These are phyloP conservation scores for Amylostereum areolatum DNA, from an alignment of 1,284 basidiomycete genomes.

Conservation along the genomic window DNA sequence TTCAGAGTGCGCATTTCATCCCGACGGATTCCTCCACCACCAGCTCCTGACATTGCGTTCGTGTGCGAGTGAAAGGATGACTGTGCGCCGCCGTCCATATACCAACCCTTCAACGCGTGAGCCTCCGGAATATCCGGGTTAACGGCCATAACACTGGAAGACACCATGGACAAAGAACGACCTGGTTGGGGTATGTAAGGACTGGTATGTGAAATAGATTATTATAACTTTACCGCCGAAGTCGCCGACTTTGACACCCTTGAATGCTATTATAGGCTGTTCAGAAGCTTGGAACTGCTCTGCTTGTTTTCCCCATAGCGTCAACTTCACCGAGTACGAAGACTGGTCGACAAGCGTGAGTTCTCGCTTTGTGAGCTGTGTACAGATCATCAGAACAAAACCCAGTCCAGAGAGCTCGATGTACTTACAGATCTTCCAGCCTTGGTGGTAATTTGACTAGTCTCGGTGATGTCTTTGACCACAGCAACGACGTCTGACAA, in stretches of 20 bases:
- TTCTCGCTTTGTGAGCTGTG: slow-evolving; percentile 81
- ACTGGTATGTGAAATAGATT: background rate
- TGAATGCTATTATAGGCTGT: slow-evolving; percentile 84
- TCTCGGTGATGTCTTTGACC: slow-evolving; percentile 72
- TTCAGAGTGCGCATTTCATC: slow-evolving; percentile 70
- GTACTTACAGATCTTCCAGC: slow-evolving; percentile 58
- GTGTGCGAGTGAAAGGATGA: slow-evolving; percentile 70
- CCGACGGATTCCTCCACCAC: slow-evolving; percentile 48
- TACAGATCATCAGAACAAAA: background rate
- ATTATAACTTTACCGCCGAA: slow-evolving; percentile 64
- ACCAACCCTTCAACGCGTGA: slow-evolving; percentile 90
- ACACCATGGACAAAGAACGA: slow-evolving; percentile 71
- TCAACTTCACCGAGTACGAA: slow-evolving; percentile 77
- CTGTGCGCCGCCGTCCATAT: slow-evolving; percentile 61
- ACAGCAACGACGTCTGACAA: slow-evolving; percentile 78
- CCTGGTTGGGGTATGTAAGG: slow-evolving; percentile 34
- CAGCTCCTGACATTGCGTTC: slow-evolving; percentile 33
- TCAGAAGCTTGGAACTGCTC: slow-evolving; percentile 65
- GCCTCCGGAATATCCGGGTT: slow-evolving; percentile 90
- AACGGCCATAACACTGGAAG: slow-evolving; percentile 67
- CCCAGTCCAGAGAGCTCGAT: background rate
- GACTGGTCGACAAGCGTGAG: slow-evolving; percentile 86
- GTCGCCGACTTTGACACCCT: slow-evolving; percentile 92
- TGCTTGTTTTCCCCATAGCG: slow-evolving; percentile 95
- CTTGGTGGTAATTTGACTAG: slow-evolving; percentile 71